These are phyloP conservation scores for Myrica gale DNA, from an alignment of 306 rosid species.

Conservation along the genomic window DNA sequence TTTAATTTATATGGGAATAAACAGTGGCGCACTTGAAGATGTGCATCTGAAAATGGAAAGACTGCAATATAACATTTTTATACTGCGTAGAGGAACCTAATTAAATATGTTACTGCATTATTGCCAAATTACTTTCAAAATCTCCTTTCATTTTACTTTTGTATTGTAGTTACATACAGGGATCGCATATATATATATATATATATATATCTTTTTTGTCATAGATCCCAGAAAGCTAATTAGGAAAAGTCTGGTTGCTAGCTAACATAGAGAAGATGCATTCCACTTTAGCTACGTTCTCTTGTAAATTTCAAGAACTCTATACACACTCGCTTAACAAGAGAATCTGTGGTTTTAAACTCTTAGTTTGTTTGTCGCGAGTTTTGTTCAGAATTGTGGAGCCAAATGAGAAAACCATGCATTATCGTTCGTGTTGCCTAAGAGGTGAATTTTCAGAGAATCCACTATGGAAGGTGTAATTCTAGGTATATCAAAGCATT, in stretches of 20 bases:
- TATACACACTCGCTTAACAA: neutral
- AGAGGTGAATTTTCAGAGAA: neutral
- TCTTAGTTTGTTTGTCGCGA: neutral
- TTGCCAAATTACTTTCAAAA: neutral
- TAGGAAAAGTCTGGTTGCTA: neutral
- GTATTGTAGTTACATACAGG: neutral
- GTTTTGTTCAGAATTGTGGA: neutral
- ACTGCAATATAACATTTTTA: neutral
- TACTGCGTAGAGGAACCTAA: neutral
- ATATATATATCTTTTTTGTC: neutral
- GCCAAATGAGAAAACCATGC: neutral
- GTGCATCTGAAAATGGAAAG: neutral
- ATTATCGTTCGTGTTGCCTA: neutral
- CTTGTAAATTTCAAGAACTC: neutral
- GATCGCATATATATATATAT: neutral
- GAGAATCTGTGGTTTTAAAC: neutral
- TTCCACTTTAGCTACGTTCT: neutral
- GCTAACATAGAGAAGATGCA: neutral
- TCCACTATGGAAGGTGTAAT: neutral
- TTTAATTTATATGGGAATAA: neutral
- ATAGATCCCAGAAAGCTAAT: neutral
- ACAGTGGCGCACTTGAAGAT: slow-evolving; percentile 15
- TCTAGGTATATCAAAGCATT: neutral
- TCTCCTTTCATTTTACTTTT: neutral
- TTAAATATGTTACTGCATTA: neutral